phyloP scores from a whole-genome alignment of 1,284 basidiomycete species.

The Mycena sp. region DNA sequence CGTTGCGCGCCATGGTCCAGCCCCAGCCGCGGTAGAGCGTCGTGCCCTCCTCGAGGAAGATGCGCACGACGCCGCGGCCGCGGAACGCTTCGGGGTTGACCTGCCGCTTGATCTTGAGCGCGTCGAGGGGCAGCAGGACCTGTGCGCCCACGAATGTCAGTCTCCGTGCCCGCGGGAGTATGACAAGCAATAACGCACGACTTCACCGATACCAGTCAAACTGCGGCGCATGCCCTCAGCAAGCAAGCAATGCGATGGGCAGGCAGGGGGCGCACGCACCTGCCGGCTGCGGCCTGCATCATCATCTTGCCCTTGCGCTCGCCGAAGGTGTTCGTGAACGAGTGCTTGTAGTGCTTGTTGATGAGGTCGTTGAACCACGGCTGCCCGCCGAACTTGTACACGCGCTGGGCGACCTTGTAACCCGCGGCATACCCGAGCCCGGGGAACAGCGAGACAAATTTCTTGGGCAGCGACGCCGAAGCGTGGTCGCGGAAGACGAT shows the following conservation, averaged over 20 bases:
- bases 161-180: constrained; percentile 25
- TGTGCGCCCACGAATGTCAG: constrained; percentile 35
- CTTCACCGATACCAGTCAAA: constrained; percentile 96
- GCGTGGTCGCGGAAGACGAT: constrained; percentile 94
- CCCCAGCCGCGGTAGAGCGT: constrained; percentile 97
- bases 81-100: constrained; percentile 97
- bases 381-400: constrained; percentile 99
- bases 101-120: constrained; percentile 98
- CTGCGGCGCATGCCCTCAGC: constrained; percentile 48
- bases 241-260: neutral
- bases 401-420: constrained; percentile 94
- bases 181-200: constrained; percentile 62
- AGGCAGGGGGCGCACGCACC: constrained; percentile 55
- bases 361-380: constrained; percentile 97
- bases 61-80: constrained; percentile 89
- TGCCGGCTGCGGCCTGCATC: constrained; percentile 95
- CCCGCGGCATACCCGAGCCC: constrained; percentile 98
- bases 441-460: constrained; percentile 94
- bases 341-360: constrained; percentile 76
- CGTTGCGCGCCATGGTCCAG: constrained; percentile 98
- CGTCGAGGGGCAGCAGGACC: constrained; percentile 94
- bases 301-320: constrained; percentile 96
- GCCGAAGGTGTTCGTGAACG: constrained; percentile 90
- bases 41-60: constrained; percentile 92
- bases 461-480: constrained; percentile 70